These are phyloP conservation scores for Chaetomium sp. DNA, from an alignment of 2,329 filamentous ascomycete genomes.

Conservation along the genomic window DNA sequence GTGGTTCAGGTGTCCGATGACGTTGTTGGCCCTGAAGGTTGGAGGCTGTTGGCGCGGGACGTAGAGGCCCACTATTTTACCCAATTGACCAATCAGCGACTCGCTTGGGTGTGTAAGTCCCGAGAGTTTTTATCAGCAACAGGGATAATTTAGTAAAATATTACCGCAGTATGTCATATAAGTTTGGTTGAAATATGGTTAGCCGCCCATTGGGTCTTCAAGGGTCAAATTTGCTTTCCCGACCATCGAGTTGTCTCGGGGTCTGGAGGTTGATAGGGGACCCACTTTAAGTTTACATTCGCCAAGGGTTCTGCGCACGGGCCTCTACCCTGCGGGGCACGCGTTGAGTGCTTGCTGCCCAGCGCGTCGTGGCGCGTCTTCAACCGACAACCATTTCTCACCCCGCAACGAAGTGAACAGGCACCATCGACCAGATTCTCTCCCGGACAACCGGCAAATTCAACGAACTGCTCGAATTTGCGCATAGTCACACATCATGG, in stretches of 20 bases:
- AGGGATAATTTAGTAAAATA: background rate
- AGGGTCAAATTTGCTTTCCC: background rate
- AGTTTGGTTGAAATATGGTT: background rate
- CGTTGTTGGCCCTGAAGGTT: no score
- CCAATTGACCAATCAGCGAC: background rate
- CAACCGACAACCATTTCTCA: constrained; percentile 4
- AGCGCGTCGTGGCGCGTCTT: constrained; percentile 21
- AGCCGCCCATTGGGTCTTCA: background rate
- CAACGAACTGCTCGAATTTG: background rate
- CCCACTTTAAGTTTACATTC: background rate
- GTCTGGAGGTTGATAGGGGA: background rate
- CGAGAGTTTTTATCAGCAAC: background rate
- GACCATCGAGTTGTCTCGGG: background rate
- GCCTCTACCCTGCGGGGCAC: constrained; percentile 16
- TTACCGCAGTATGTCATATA: background rate
- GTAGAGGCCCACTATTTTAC: no score
- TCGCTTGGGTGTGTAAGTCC: background rate
- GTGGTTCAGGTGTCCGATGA: no score
- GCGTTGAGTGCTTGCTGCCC: constrained; percentile 21
- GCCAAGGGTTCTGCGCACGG: background rate
- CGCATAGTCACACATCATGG: constrained; percentile 9
- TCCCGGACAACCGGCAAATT: background rate
- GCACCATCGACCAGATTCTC: background rate
- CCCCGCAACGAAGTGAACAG: constrained; percentile 9
- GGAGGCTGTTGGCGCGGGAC: no score